Conservation (phyloP, 768 basidiomycete species). For the Boletus patriciae region DNA sequence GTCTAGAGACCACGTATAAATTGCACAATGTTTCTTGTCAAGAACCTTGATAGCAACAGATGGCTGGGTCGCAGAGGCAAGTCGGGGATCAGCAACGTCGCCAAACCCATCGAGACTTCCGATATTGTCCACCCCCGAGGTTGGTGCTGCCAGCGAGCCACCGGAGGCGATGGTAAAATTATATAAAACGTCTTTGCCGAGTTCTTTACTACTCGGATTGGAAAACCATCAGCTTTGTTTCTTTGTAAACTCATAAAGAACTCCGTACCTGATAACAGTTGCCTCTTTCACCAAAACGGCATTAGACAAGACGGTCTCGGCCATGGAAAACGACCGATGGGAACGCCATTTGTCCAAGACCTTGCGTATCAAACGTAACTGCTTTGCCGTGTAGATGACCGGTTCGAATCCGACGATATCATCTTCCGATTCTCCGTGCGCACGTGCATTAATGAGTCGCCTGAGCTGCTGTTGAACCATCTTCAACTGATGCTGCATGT, state of each 20-base stretch:
- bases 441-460: conserved; percentile 71
- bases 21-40: conserved; percentile 81
- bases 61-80: conserved; percentile 73
- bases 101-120: conserved; percentile 90
- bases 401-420: conserved; percentile 71
- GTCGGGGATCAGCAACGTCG: conserved; percentile 82
- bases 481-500: conserved; percentile 87
- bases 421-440: conserved; percentile 71
- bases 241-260: not conserved
- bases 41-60: conserved; percentile 88
- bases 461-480: conserved; percentile 82
- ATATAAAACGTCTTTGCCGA: conserved; percentile 83
- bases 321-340: conserved; percentile 87
- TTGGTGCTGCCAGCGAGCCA: conserved; percentile 72
- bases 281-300: conserved; percentile 92
- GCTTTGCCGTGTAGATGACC: conserved; percentile 76
- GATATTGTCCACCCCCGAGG: conserved; percentile 81
- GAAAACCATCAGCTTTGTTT: conserved; percentile 2
- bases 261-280: conserved; percentile 78
- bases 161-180: conserved; percentile 92
- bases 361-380: conserved; percentile 78
- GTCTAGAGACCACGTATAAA: conserved; percentile 91
- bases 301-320: conserved; percentile 80
- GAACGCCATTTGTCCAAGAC: conserved; percentile 85
- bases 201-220: conserved; percentile 63